Percentiles rank a stretch among this genome's conserved stretches.
These are phyloP conservation scores for Malbranchea zuffiana DNA, from an alignment of 2,329 filamentous ascomycete genomes.

Conservation along the genomic window DNA sequence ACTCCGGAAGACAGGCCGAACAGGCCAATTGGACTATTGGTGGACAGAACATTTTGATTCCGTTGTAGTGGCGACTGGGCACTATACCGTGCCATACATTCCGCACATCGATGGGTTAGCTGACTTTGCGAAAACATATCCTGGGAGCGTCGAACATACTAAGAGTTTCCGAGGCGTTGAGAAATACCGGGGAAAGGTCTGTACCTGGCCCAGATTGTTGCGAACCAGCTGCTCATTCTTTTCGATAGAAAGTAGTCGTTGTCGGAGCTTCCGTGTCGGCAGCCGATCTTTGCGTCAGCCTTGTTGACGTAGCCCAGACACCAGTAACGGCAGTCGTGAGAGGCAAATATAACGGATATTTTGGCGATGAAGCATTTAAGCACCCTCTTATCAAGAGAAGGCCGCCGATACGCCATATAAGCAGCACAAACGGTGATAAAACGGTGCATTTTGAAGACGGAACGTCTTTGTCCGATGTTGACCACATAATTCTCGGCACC, in stretches of 20 bases:
- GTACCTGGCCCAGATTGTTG: too few relatives aligned
- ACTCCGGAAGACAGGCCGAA: constrained; percentile 33
- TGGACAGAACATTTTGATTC: constrained; percentile 61
- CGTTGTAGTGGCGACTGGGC: constrained; percentile 61
- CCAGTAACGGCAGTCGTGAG: constrained; percentile 54
- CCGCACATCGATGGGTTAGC: constrained; percentile 51
- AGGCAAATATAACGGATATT: constrained; percentile 38
- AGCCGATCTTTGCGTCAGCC: constrained; percentile 67
- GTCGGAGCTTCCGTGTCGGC: constrained; percentile 79
- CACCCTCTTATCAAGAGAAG: constrained; percentile 38
- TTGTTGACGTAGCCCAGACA: constrained; percentile 47
- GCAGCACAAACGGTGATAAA: too few relatives aligned
- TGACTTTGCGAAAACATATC: constrained; percentile 49
- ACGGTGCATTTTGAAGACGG: constrained; percentile 58
- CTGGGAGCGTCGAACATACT: constrained; percentile 56
- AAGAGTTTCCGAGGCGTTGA: constrained; percentile 64
- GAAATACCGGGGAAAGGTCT: constrained; percentile 40
- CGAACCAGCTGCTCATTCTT: not conserved
- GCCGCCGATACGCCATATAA: constrained; percentile 43
- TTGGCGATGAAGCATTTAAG: constrained; percentile 43
- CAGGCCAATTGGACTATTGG: constrained; percentile 48
- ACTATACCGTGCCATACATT: constrained; percentile 59
- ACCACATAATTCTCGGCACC: constrained; percentile 73
- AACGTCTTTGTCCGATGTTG: constrained; percentile 52
- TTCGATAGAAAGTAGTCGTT: constrained; percentile 64